Evolutionary conservation across 306 rosid genomes (phyloP), one percentile per base, ranked within the genome.

Genomic region (Notholithocarpus densiflorus): DNA sequence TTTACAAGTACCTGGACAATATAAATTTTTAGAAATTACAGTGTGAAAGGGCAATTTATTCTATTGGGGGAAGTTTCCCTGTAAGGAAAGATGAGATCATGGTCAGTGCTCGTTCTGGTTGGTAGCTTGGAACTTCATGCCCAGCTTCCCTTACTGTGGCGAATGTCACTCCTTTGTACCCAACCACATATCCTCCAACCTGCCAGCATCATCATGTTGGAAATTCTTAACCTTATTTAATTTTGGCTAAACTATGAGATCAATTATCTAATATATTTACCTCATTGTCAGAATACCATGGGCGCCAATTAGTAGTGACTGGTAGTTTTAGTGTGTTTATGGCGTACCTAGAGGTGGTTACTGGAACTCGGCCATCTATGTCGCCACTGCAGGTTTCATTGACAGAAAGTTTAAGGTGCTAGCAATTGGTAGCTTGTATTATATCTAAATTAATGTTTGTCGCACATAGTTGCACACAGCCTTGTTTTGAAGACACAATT

Each of bases 161-260:
- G 23, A 90, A 76, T 61, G 88, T 72, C 69, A 88, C 75, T 57
- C 89, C 95, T 62, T 82, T 77, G 85, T 90, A 90, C 79, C 80
- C 89, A 61, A 82, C 69, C 12, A 88, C 84, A 60, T 87, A 88
- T 52, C 91, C 95, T 89, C 95, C 95, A 73, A 90, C 86, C 95
- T 90, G 80, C 66, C 77, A 75, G 43, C 74, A 55, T 72, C 17
- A 74, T 27, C 32, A 71, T 53, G 66, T 8, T 5, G 11, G 29
- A 48, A 26, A 24, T 79, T 45, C 17, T 43, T 40, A 27, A 69
- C 62, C 52, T 40, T 13, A 11, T 40, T 40, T 56, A 24, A 29
- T 54, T 70, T 21, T 23, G 34, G 75, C 7, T 72, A 27, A 56
- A 19, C 7, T 17, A 11, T 4, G 21, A 53, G 43, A 60, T 60